Conservation (phyloP, 345 rosid species). For the Hibiscus trionum region DNA sequence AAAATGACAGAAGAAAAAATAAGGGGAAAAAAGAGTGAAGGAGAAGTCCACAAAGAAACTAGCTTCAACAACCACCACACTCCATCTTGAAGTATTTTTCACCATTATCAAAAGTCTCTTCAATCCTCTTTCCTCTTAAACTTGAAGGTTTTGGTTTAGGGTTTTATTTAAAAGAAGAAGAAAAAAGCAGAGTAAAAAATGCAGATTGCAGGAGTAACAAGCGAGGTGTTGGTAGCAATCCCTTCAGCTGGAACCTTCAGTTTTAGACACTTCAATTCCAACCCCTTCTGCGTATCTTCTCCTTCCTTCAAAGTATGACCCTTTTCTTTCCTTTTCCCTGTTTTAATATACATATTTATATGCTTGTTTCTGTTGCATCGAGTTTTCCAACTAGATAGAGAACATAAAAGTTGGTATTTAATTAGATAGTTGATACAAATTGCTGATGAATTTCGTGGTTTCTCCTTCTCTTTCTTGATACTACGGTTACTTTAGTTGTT, state of each 20-base stretch:
- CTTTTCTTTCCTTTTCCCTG: not conserved
- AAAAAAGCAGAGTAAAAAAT: not conserved
- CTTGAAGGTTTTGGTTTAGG: not conserved
- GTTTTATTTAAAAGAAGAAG: not conserved
- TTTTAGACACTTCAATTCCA: constrained; percentile 23
- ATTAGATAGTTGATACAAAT: not conserved
- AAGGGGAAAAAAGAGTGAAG: not conserved
- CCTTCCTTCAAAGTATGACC: constrained; percentile 35
- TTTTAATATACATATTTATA: not conserved
- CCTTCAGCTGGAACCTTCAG: constrained; percentile 32
- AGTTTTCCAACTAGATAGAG: not conserved
- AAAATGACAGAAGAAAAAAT: too few relatives aligned
- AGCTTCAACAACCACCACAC: not conserved
- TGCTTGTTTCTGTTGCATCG: not conserved
- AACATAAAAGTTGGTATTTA: not conserved
- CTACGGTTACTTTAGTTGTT: not conserved
- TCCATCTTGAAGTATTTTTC: not conserved
- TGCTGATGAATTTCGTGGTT: not conserved
- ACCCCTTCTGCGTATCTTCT: constrained; percentile 28
- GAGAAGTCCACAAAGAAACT: constrained; percentile 4
- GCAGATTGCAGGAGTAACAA: constrained; percentile 33
- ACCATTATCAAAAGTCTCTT: not conserved
- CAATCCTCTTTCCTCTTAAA: not conserved
- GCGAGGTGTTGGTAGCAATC: constrained; percentile 24
- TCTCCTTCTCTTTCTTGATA: not conserved